Evolutionary conservation across 176 grass and related monocot genomes (phyloP).

Genomic region (Carex pumila): DNA sequence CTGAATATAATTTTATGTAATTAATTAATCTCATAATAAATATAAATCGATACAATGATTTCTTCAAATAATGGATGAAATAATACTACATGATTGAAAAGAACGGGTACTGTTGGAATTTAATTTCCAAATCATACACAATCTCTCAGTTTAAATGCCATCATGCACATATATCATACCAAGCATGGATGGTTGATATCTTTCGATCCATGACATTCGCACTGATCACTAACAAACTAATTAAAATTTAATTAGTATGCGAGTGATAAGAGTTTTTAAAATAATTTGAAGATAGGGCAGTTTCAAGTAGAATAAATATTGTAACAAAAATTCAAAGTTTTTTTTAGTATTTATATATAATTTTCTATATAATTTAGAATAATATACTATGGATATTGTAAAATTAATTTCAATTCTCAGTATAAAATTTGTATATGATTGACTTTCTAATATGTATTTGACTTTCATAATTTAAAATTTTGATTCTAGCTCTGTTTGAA

Average conservation of each 20-base stretch:
- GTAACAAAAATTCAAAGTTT: too few species aligned
- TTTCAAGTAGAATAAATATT: too few species aligned
- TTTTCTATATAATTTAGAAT: too few species aligned
- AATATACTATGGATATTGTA: too few species aligned
- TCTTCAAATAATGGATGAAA: background rate
- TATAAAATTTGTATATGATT: too few species aligned
- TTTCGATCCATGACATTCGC: background rate
- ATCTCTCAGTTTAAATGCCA: background rate
- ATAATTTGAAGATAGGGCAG: too few species aligned
- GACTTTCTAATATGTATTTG: too few species aligned
- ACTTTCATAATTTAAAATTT: too few species aligned
- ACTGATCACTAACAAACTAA: background rate
- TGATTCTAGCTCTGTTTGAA: background rate
- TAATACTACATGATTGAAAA: background rate
- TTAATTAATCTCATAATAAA: background rate
- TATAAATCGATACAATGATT: too few species aligned
- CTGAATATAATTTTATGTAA: background rate
- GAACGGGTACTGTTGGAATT: background rate
- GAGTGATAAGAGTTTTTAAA: too few species aligned
- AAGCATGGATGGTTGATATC: background rate
- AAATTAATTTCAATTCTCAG: too few species aligned
- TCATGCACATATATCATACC: background rate
- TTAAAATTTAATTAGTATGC: background rate
- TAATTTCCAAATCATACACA: background rate
- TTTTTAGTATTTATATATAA: too few species aligned